A percentile compares a stretch with the other conserved stretches of the same genome.
phyloP scores from a whole-genome alignment of 768 basidiomycete species.

The Mycena crocata region DNA sequence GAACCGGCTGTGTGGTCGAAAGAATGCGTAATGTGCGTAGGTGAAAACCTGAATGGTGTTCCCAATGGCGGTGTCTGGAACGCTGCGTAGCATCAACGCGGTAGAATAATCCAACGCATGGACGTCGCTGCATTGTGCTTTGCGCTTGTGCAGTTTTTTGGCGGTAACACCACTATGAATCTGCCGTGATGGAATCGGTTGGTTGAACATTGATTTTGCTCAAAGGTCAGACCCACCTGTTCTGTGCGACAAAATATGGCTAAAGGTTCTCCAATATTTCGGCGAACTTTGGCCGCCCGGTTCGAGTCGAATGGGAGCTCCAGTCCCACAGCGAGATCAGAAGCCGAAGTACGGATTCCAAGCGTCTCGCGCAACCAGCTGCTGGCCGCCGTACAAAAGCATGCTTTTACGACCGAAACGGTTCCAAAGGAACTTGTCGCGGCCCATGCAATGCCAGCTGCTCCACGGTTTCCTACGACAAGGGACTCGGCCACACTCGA shows the following conservation, averaged over 20 bases:
- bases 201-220: neutral
- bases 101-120: slow-evolving; percentile 40
- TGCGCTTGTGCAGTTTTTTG: neutral
- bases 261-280: slow-evolving; percentile 24
- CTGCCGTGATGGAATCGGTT: neutral
- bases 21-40: slow-evolving; percentile 29
- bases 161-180: neutral
- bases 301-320: slow-evolving; percentile 28
- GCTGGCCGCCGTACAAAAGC: slow-evolving; percentile 37
- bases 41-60: slow-evolving; percentile 29
- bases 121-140: slow-evolving; percentile 33
- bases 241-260: slow-evolving; percentile 26
- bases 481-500: slow-evolving; percentile 41
- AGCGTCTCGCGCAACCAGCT: slow-evolving; percentile 44
- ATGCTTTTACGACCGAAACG: slow-evolving; percentile 40
- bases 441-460: slow-evolving; percentile 45
- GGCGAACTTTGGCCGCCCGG: slow-evolving; percentile 23
- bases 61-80: slow-evolving; percentile 32
- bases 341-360: slow-evolving; percentile 36
- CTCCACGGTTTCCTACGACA: slow-evolving; percentile 41
- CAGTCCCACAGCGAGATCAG: slow-evolving; percentile 41
- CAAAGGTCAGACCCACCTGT: slow-evolving; percentile 2
- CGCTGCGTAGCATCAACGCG: slow-evolving; percentile 26
- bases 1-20: slow-evolving; percentile 14
- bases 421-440: slow-evolving; percentile 43